A percentile compares a stretch with the other conserved stretches of the same genome.
phyloP scores from a whole-genome alignment of 768 basidiomycete species.

The Macrolepiota albuminosa region DNA sequence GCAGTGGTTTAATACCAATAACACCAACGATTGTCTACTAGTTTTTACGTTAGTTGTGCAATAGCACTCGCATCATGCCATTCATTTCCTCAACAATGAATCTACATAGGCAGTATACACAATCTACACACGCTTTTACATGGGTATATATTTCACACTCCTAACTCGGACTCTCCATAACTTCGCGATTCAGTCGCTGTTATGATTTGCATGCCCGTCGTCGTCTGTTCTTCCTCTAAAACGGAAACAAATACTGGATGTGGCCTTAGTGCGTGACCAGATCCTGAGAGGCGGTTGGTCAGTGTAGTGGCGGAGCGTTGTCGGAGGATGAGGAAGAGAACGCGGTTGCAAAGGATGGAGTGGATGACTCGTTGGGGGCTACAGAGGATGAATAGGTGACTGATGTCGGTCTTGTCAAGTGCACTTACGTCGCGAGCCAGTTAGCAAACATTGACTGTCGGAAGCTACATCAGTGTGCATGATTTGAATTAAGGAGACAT shows the following conservation, averaged over 20 bases:
- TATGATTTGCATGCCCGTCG: constrained; percentile 6
- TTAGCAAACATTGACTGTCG: constrained; percentile 30
- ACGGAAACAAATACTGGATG: constrained; percentile 18
- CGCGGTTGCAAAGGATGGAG: constrained; percentile 36
- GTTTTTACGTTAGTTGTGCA: too few relatives aligned
- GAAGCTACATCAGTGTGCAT: not conserved
- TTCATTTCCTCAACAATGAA: not conserved
- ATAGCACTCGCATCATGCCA: too few relatives aligned
- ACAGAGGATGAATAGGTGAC: not conserved
- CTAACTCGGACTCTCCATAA: not conserved
- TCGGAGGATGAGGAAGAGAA: constrained; percentile 34
- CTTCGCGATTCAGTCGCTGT: not conserved
- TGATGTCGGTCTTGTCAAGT: too few relatives aligned
- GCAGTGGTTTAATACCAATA: not conserved
- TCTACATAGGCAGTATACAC: not conserved
- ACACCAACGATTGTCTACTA: not conserved
- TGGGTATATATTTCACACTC: not conserved
- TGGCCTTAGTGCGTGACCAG: not conserved
- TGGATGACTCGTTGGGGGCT: constrained; percentile 42
- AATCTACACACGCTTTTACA: not conserved
- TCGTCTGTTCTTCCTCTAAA: constrained; percentile 17
- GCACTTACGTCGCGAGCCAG: constrained; percentile 37
- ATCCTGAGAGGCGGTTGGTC: constrained; percentile 13
- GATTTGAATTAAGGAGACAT: not conserved
- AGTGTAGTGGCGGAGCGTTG: constrained; percentile 19